Conservation (phyloP, 768 basidiomycete genomes). For the Rhodotorula graminis region DNA sequence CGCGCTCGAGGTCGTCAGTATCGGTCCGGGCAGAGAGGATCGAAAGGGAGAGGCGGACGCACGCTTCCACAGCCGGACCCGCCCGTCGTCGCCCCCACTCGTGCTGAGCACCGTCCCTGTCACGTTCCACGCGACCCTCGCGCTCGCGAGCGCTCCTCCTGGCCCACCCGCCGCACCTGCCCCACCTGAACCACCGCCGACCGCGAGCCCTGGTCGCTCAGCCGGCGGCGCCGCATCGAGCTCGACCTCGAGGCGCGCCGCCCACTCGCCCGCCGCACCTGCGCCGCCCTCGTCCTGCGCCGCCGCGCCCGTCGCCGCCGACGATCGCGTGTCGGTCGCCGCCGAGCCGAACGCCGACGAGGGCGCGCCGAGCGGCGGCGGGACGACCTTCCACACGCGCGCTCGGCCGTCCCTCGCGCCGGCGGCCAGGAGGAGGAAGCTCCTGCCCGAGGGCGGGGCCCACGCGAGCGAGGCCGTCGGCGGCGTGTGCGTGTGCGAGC, state of each 20-base stretch:
- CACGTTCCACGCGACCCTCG: conserved; percentile 90
- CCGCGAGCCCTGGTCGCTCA: conserved; percentile 49
- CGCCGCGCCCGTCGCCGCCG: conserved; percentile 45
- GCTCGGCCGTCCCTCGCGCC: conserved; percentile 83
- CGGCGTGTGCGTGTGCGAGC: conserved; percentile 46
- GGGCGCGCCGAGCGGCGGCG: conserved; percentile 52
- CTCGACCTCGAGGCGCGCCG: conserved; percentile 69
- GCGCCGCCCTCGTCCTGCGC: conserved; percentile 50
- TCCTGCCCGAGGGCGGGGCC: conserved; percentile 90
- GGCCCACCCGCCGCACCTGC: conserved; percentile 45
- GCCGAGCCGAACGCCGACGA: neutral
- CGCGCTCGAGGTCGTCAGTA: neutral
- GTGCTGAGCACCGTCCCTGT: conserved; percentile 73
- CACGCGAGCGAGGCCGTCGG: conserved; percentile 81
- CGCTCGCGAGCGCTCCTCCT: conserved; percentile 54
- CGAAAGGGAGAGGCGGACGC: conserved; percentile 48
- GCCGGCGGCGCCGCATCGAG: conserved; percentile 63
- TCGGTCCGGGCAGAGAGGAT: neutral
- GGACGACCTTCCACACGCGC: conserved; percentile 78
- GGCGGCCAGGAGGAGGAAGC: conserved; percentile 89
- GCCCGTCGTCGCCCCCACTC: conserved; percentile 58
- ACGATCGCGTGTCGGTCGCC: conserved; percentile 31
- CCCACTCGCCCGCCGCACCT: conserved; percentile 56
- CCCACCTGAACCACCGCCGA: conserved; percentile 49
- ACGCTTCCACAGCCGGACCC: conserved; percentile 65